Percentiles rank a stretch among this genome's conserved stretches.
Evolutionary conservation across 331 rosid species (phyloP).

Genomic region (Telfairia occidentalis): DNA sequence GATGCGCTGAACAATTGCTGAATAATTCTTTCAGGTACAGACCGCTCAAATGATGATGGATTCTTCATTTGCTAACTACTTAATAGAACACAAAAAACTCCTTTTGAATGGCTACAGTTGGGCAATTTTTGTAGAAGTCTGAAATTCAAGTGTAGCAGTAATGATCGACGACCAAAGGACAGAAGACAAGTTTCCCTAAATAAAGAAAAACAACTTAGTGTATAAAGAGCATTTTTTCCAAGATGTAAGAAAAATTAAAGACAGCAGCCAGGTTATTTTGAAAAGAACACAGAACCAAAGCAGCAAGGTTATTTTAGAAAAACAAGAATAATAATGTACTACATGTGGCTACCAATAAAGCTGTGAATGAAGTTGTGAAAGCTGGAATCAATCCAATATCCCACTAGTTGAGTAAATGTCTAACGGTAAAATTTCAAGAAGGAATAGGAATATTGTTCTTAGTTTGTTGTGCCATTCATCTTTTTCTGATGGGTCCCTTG

Average conservation of each 20-base stretch:
- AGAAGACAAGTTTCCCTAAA: neutral
- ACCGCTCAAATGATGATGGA: conserved; percentile 16
- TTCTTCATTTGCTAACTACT: conserved; percentile 16
- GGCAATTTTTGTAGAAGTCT: neutral
- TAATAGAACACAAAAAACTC: neutral
- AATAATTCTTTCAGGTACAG: conserved; percentile 24
- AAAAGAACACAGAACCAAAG: no score
- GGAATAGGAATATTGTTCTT: no score
- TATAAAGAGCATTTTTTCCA: neutral
- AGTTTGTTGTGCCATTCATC: neutral
- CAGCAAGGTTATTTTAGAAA: no score
- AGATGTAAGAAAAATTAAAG: neutral
- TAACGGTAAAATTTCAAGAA: no score
- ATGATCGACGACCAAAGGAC: neutral
- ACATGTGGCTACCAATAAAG: no score
- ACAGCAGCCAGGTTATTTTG: no score
- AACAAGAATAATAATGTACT: no score
- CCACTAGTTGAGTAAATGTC: no score
- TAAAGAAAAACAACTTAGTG: neutral
- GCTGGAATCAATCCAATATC: no score
- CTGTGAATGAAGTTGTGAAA: no score
- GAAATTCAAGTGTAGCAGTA: neutral
- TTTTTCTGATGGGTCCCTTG: conserved; percentile 2
- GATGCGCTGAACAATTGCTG: conserved; percentile 26
- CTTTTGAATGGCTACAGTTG: neutral